Base-by-base conservation (phyloP, 169 alveolate genomes). In the Toxoplasma gondii region DNA sequence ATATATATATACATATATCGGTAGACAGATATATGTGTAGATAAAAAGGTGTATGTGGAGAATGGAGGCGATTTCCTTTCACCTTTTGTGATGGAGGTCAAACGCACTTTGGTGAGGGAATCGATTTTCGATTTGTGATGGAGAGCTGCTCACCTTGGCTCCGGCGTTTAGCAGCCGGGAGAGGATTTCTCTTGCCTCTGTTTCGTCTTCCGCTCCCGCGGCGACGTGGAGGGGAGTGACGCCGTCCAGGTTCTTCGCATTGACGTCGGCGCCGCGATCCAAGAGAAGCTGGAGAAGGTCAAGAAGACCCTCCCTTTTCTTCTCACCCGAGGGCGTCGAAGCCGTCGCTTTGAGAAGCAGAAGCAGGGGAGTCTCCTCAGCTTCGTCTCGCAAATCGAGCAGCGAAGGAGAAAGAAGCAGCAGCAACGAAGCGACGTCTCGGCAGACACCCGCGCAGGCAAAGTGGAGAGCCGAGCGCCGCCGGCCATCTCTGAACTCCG, bases 381-480 rank as follows among this genome's bases (percentile, higher is more conserved):
- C 90, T 17, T 24, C 64, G 67, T 82, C 90, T 39, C 41, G 38
- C 38, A 19, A 41, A 1, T 43, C 44, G 19, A 41, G 69, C 38
- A 82, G 67, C 90, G 90, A 12, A 0, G 90, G 90, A 41, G 53
- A 22, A 38, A 38, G 34, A 31, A 19, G 31, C 41, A 82, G 31
- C 36, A 82, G 90, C 53, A 82, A n/a, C 90, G 53, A 64, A 2
- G 67, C 90, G 53, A 19, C 64, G 34, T 27, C 64, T 36, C 7
- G 34, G 53, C 41, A 49, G 53, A 24, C 90, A 2, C 69, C 90
- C 34, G 90, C 67, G 64, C 90, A 82, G 1, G 90, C 90, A 43
- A 82, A 82, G 67, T 82, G 90, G 10, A 82, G 90, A 12, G 90
- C 90, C 17, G 90, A 31, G 69, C 64, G 53, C 27, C 67, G 53